Percentiles rank a stretch among this genome's conserved stretches.
Evolutionary conservation across 106 monocot genomes (phyloP).

Genomic region (Acanthochlamys bracteata): DNA sequence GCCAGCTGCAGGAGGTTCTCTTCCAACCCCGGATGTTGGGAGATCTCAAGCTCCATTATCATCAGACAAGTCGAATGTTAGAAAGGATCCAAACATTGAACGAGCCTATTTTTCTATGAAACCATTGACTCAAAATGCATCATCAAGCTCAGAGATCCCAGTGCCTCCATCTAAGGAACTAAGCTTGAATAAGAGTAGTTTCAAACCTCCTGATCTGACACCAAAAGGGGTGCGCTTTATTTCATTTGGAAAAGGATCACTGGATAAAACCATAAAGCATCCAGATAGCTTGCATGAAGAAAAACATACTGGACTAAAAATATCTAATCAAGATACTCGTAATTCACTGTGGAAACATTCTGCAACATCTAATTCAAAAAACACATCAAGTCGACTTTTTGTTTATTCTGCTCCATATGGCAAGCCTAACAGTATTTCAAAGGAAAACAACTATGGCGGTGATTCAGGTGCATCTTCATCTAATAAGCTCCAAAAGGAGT

Average conservation of each 20-base stretch:
- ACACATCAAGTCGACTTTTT: background rate
- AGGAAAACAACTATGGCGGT: conserved; percentile 7
- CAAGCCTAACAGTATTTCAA: background rate
- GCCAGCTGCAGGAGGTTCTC: conserved; percentile 16
- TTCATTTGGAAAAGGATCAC: conserved; percentile 44
- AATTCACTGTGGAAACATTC: background rate
- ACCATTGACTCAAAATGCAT: background rate
- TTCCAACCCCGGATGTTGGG: background rate
- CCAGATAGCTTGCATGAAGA: conserved; percentile 1
- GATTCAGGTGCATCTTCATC: conserved; percentile 8
- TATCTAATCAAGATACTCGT: conserved; percentile 6
- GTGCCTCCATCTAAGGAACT: conserved; percentile 4
- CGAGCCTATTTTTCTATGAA: background rate
- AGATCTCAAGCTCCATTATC: conserved; percentile 12
- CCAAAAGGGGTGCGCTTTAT: conserved; percentile 68
- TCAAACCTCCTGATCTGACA: conserved; percentile 14
- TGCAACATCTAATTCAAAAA: background rate
- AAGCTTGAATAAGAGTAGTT: conserved; percentile 3
- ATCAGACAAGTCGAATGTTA: conserved; percentile 13
- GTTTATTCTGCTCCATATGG: background rate
- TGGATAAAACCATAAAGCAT: conserved; percentile 6
- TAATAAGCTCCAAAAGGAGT: conserved; percentile 11
- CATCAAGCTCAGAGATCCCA: conserved; percentile 1
- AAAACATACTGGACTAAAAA: conserved; percentile 8
- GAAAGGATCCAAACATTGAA: conserved; percentile 2